Evolutionary conservation across 768 basidiomycete genomes (phyloP).

Genomic region (Pholiota molesta): DNA sequence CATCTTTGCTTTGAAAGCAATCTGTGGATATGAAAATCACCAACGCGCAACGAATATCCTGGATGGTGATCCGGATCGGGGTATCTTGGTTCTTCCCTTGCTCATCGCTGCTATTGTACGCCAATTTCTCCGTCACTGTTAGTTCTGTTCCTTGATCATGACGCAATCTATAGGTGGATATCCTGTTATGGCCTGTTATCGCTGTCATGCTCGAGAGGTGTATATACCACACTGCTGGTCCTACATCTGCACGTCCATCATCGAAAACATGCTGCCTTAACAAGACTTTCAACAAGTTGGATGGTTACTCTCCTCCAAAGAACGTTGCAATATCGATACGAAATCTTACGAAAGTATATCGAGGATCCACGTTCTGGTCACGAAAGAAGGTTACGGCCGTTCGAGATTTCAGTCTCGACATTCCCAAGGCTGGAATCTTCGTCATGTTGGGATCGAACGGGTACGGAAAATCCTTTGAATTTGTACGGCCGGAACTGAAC

Average conservation of each 20-base stretch:
- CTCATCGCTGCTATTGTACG: constrained; percentile 69
- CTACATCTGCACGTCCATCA: background rate
- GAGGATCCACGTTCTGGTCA: constrained; percentile 48
- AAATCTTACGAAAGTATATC: constrained; percentile 62
- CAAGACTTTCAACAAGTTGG: constrained; percentile 9
- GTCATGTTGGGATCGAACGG: constrained; percentile 78
- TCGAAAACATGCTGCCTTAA: constrained; percentile 25
- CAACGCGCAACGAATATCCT: constrained; percentile 53
- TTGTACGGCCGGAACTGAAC: background rate
- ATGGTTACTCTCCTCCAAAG: constrained; percentile 18
- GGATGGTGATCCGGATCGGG: constrained; percentile 59
- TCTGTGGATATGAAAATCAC: constrained; percentile 69
- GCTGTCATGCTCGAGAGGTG: constrained; percentile 61
- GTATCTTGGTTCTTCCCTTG: constrained; percentile 56
- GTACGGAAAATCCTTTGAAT: constrained; percentile 30
- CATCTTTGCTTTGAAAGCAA: constrained; percentile 69
- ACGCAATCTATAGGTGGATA: constrained; percentile 54
- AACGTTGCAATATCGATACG: constrained; percentile 63
- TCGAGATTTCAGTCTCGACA: constrained; percentile 63
- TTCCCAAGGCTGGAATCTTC: constrained; percentile 74
- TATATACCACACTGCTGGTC: constrained; percentile 56
- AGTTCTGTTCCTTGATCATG: background rate
- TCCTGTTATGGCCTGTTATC: constrained; percentile 75
- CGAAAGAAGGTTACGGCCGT: constrained; percentile 61
- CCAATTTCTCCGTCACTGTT: constrained; percentile 2